Evolutionary conservation across 352 stramenopile species (phyloP), one percentile per base, ranked within the genome.

Genomic region (Blastocystis sp.): DNA sequence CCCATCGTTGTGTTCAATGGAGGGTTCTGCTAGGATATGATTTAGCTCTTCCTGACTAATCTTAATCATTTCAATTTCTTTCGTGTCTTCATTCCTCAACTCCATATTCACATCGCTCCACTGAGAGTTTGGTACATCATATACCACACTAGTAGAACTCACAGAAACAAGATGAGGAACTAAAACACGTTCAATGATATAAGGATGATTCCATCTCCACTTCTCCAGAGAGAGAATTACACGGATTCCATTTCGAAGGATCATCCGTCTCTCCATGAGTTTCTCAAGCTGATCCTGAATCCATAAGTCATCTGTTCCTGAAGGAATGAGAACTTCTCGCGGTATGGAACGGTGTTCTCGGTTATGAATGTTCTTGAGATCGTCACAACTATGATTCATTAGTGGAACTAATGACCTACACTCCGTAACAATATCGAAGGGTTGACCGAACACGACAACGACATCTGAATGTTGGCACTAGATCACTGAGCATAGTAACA

Each of bases 401-500:
- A n/a, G 24, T n/a, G 11, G 2, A 1, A 40, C 9, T 9, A 13
- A 22, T 35, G 15, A 9, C n/a, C 9, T 19, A 62, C 42, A 40
- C 17, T 22, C 51, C 51, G 33, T 84, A 84, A 51, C 9, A n/a
- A 51, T 84, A 84, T 30, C 73, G 73, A 11, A 84, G 73, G 30
- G 68, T 30, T 54, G 48, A 68, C 9, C 42, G 27, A n/a, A n/a
- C 17, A 6, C 15, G 62, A 35, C 48, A 44, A 15, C 33, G 62
- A 40, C 24, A 75, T 48, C 9, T 9, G 40, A 48, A 48, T 2
- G 40, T 9, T 9, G 40, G 9, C 9, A 9, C 3, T 48, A 9
- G 40, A 48, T 48, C 40, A 48, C 9, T 2, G 40, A 9, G 9
- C 2, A 9, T 48, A 9, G 9, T 9, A 48, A 48, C 40, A 9